Conservation (phyloP, 2,329 filamentous ascomycete species). For the Fusarium nygamai region DNA sequence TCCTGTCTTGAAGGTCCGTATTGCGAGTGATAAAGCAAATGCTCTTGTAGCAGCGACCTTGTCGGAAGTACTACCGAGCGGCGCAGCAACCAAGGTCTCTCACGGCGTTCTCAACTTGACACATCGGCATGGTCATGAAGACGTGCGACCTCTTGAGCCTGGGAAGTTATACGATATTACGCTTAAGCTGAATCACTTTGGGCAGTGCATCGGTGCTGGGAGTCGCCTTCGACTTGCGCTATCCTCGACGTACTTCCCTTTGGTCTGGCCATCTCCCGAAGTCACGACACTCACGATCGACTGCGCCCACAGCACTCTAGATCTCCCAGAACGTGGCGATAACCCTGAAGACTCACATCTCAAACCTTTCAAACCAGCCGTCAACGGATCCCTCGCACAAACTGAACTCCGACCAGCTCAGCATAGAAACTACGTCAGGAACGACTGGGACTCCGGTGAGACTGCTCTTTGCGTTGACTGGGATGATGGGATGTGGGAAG, state of each 20-base stretch:
- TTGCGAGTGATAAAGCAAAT: background rate
- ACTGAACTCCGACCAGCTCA: background rate
- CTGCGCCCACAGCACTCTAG: background rate
- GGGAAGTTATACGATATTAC: background rate
- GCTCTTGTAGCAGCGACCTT: background rate
- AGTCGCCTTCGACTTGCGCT: background rate
- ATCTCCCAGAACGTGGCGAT: background rate
- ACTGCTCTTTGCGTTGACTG: background rate
- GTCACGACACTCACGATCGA: background rate
- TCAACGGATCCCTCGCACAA: background rate
- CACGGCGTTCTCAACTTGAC: conserved; percentile 3
- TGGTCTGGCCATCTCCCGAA: conserved; percentile 9
- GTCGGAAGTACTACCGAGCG: background rate
- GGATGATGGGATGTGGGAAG: background rate
- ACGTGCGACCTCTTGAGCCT: background rate
- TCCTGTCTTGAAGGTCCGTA: background rate
- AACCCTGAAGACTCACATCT: background rate
- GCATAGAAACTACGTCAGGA: background rate
- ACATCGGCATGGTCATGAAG: background rate
- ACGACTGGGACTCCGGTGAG: background rate
- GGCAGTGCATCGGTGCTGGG: background rate
- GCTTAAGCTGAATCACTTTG: background rate
- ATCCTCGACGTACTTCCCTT: background rate
- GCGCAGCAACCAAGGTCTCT: background rate
- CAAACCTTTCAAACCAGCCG: background rate